Conservation (phyloP, 2,329 filamentous ascomycete genomes). For the Colletotrichum sublineola region DNA sequence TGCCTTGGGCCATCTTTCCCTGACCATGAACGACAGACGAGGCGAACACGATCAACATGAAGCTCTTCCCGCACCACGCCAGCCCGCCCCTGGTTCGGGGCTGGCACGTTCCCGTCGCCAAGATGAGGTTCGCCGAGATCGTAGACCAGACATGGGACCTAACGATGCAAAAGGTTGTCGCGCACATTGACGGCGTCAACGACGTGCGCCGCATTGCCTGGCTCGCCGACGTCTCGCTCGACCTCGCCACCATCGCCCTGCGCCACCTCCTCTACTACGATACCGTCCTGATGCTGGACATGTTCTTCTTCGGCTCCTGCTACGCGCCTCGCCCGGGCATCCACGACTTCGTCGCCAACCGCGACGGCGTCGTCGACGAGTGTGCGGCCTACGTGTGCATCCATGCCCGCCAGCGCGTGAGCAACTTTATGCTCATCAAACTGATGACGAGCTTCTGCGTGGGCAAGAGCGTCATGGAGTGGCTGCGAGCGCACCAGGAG, state of each 20-base stretch:
- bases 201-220: constrained; percentile 89
- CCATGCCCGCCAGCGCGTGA: constrained; percentile 57
- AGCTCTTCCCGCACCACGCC: constrained; percentile 87
- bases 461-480: constrained; percentile 87
- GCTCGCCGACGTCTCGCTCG: constrained; percentile 86
- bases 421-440: constrained; percentile 78
- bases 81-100: constrained; percentile 82
- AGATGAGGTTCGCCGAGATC: constrained; percentile 74
- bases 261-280: constrained; percentile 94
- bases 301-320: constrained; percentile 93
- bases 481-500: constrained; percentile 82
- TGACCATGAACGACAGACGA: constrained; percentile 71
- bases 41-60: constrained; percentile 95
- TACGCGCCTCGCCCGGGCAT: constrained; percentile 87
- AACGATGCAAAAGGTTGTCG: constrained; percentile 82
- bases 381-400: constrained; percentile 86
- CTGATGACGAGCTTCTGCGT: constrained; percentile 89
- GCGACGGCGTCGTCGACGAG: constrained; percentile 83
- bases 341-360: constrained; percentile 82
- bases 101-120: constrained; percentile 90
- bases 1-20: not conserved
- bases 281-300: constrained; percentile 89
- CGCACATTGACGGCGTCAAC: constrained; percentile 90
- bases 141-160: constrained; percentile 80
- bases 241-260: constrained; percentile 86